Percentiles rank a stretch among this genome's conserved stretches.
phyloP scores from a whole-genome alignment of 495 filamentous ascomycete genomes.

The Penicillium mononematosum region DNA sequence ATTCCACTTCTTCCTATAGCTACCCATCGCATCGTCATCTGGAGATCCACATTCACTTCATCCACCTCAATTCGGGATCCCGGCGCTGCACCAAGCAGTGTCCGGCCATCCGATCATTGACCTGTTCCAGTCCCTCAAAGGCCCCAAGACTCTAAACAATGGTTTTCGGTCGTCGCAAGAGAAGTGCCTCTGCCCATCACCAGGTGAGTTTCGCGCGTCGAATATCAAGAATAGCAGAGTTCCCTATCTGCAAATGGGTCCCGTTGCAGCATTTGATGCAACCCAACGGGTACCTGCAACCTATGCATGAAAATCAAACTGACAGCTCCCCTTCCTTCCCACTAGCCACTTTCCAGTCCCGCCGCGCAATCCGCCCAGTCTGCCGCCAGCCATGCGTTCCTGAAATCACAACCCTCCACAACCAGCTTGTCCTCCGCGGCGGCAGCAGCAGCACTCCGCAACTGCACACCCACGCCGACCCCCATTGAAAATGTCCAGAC shows the following conservation, averaged over 20 bases:
- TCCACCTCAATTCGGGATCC: slow-evolving; percentile 19
- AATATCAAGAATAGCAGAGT: background rate
- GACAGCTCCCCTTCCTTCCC: slow-evolving; percentile 12
- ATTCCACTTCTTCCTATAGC: slow-evolving; percentile 11
- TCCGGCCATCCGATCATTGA: slow-evolving; percentile 23
- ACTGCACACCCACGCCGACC: slow-evolving; percentile 70
- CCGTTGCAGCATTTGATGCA: slow-evolving; percentile 1
- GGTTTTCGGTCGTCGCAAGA: slow-evolving; percentile 57
- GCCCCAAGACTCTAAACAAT: slow-evolving; percentile 19
- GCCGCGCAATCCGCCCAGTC: slow-evolving; percentile 67
- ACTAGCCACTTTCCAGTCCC: slow-evolving; percentile 54
- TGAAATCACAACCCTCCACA: slow-evolving; percentile 61
- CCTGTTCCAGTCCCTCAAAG: background rate
- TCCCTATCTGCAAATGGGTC: background rate
- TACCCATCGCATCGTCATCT: slow-evolving; percentile 8
- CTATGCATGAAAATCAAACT: slow-evolving; percentile 17
- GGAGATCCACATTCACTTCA: slow-evolving; percentile 17
- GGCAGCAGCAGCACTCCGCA: slow-evolving; percentile 78
- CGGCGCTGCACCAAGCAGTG: slow-evolving; percentile 32
- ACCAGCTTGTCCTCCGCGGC: slow-evolving; percentile 75
- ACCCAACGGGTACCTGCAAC: slow-evolving; percentile 11
- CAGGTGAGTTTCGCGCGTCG: slow-evolving; percentile 44
- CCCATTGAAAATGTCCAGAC: slow-evolving; percentile 79
- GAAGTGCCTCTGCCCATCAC: slow-evolving; percentile 48
- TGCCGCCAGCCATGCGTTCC: slow-evolving; percentile 79